Conservation (phyloP, 306 rosid species). For the Prunus padus region DNA sequence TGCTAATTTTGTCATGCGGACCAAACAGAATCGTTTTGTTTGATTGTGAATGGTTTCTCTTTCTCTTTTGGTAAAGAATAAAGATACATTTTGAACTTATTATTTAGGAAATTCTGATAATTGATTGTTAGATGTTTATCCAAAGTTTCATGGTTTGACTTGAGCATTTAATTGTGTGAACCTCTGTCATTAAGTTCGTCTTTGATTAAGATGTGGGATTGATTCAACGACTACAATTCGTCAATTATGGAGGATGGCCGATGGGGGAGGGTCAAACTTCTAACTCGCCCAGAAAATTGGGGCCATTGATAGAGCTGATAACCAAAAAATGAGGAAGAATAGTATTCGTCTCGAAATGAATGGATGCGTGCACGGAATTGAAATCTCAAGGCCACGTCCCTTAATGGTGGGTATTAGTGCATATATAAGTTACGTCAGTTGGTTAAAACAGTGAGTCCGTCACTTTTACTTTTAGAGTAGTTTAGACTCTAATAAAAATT, state of each 20-base stretch:
- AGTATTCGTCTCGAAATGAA: not conserved
- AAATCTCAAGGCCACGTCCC: not conserved
- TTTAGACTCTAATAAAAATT: too few species aligned
- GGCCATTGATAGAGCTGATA: too few species aligned
- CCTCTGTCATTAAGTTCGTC: not conserved
- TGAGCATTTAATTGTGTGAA: not conserved
- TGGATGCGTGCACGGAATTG: not conserved
- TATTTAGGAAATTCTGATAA: too few species aligned
- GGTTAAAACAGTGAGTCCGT: not conserved
- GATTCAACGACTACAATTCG: too few species aligned
- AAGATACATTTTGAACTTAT: not conserved
- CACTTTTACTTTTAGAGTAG: too few species aligned
- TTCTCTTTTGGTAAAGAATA: too few species aligned
- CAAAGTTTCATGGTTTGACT: not conserved
- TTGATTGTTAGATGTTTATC: not conserved
- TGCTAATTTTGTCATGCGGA: not conserved
- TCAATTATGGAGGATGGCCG: too few species aligned
- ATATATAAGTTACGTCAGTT: not conserved
- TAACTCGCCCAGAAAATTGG: too few species aligned
- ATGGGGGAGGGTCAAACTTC: not conserved
- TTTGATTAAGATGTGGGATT: too few species aligned
- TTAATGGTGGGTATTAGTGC: too few species aligned
- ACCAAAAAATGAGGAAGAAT: not conserved
- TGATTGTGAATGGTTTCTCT: too few species aligned
- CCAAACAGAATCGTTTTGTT: not conserved